Evolutionary conservation across 768 basidiomycete species (phyloP).

Genomic region (Phaeotremella skinneri): DNA sequence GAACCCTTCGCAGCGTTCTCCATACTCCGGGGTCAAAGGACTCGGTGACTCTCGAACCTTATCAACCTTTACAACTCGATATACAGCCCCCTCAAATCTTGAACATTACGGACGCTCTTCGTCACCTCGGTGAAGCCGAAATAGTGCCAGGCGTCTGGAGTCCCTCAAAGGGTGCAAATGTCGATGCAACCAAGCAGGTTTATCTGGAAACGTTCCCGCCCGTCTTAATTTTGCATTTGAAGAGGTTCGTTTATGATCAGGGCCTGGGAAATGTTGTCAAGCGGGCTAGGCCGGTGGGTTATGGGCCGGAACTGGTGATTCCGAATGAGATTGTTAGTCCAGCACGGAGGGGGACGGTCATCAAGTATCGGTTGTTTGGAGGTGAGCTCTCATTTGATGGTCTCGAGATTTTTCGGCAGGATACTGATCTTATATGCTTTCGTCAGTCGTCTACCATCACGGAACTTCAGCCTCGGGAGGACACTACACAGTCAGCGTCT

Average conservation of each 20-base stretch:
- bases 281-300: conserved; percentile 74
- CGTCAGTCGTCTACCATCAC: conserved; percentile 91
- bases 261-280: conserved; percentile 75
- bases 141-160: conserved; percentile 68
- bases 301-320: conserved; percentile 74
- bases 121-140: conserved; percentile 73
- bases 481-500: conserved; percentile 89
- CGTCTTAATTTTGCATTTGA: conserved; percentile 81
- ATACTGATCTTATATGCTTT: background rate
- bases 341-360: conserved; percentile 54
- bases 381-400: conserved; percentile 55
- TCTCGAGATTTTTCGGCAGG: background rate
- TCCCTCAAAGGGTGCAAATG: conserved; percentile 59
- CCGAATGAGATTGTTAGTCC: conserved; percentile 66
- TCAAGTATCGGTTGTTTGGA: conserved; percentile 77
- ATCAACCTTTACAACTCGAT: conserved; percentile 82
- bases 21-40: conserved; percentile 75
- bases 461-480: conserved; percentile 85
- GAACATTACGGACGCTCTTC: conserved; percentile 78
- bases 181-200: conserved; percentile 71
- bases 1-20: conserved; percentile 81
- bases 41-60: conserved; percentile 84
- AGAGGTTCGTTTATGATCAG: conserved; percentile 84
- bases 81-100: conserved; percentile 76
- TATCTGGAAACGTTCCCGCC: conserved; percentile 80